Percentiles rank a stretch among this genome's conserved stretches.
These are phyloP conservation scores for Stephania cephalantha DNA, from an alignment of 164 flowering plant species.

Conservation along the genomic window DNA sequence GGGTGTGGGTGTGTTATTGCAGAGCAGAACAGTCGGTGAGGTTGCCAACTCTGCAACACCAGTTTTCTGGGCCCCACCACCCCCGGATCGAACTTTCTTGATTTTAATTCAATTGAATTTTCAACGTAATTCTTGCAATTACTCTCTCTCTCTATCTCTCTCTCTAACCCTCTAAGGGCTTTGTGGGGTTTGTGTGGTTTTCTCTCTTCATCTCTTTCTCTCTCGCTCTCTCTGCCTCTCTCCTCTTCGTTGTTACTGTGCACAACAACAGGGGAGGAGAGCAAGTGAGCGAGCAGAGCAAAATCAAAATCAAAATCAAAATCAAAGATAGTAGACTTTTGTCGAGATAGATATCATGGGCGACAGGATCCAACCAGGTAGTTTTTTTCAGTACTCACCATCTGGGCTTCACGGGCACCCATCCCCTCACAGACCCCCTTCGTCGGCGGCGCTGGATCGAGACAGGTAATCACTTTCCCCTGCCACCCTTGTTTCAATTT, in stretches of 20 bases:
- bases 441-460: slow-evolving; percentile 52
- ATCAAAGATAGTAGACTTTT: neutral
- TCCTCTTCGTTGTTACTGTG: too few relatives aligned
- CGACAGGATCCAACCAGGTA: slow-evolving; percentile 60
- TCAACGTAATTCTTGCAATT: neutral
- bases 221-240: neutral
- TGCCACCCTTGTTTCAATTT: neutral
- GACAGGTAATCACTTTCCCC: slow-evolving; percentile 40
- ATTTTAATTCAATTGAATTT: neutral
- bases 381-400: slow-evolving; percentile 69
- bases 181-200: neutral
- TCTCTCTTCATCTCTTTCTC: neutral
- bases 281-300: neutral
- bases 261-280: neutral
- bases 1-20: neutral
- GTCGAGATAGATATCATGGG: slow-evolving; percentile 34
- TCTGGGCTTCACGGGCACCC: slow-evolving; percentile 62
- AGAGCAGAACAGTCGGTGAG: slow-evolving; percentile 1
- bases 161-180: neutral
- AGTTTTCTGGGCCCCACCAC: neutral
- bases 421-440: slow-evolving; percentile 48
- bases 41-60: neutral
- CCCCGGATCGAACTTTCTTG: slow-evolving; percentile 4
- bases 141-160: neutral
- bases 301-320: neutral